phyloP scores from a whole-genome alignment of 768 basidiomycete genomes.

The Terana coerulea region DNA sequence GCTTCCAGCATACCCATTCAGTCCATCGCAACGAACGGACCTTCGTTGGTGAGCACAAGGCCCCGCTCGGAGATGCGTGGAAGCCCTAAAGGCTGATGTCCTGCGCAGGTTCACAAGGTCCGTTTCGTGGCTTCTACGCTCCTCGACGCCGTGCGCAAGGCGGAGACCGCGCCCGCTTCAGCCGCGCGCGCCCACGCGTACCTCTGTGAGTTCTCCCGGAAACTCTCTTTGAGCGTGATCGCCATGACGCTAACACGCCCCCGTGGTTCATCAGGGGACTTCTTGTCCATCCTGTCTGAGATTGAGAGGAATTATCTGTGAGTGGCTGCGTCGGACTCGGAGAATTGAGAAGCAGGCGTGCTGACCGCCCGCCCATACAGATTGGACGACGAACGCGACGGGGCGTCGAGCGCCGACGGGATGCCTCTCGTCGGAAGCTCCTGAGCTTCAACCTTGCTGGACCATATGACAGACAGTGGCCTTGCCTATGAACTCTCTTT shows the following conservation, averaged over 20 bases:
- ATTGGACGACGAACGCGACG: constrained; percentile 70
- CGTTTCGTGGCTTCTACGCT: constrained; percentile 90
- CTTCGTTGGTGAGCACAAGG: constrained; percentile 53
- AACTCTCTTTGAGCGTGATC: background rate
- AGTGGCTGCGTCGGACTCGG: constrained; percentile 24
- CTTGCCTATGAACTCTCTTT: background rate
- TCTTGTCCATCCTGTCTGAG: constrained; percentile 85
- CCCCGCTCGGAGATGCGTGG: background rate
- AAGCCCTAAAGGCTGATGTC: constrained; percentile 1
- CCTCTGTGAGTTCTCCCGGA: constrained; percentile 54
- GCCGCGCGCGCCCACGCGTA: constrained; percentile 85
- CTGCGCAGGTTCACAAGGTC: constrained; percentile 78
- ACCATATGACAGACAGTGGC: constrained; percentile 9
- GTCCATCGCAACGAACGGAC: constrained; percentile 86
- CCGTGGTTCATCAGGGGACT: constrained; percentile 63
- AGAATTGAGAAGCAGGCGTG: constrained; percentile 1
- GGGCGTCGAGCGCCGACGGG: constrained; percentile 53
- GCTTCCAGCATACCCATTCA: constrained; percentile 79
- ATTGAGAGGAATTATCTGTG: constrained; percentile 89
- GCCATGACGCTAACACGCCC: background rate
- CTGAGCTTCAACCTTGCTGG: constrained; percentile 10
- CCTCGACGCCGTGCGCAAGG: constrained; percentile 78
- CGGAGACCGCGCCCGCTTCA: constrained; percentile 73
- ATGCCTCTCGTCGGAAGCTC: constrained; percentile 34
- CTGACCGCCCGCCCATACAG: constrained; percentile 27